Evolutionary conservation across 2,329 filamentous ascomycete genomes (phyloP).

Genomic region (Chaetomiaceae sp.): DNA sequence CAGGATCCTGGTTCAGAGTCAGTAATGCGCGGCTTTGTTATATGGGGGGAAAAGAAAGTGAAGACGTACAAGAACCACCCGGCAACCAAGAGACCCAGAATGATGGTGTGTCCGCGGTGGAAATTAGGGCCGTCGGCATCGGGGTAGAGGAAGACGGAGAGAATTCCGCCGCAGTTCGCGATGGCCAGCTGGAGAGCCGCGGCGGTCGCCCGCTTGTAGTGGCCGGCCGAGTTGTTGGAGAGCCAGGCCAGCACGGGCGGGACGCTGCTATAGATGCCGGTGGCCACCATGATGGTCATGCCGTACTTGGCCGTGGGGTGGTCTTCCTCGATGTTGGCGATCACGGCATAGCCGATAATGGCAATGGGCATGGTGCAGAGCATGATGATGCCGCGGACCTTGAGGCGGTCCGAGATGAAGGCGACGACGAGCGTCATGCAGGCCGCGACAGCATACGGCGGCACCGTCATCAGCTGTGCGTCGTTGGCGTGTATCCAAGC

Average conservation of each 20-base stretch:
- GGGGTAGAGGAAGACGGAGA: slow-evolving; percentile 57
- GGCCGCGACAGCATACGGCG: slow-evolving; percentile 52
- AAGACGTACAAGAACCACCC: slow-evolving; percentile 61
- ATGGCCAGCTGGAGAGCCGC: slow-evolving; percentile 59
- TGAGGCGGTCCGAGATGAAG: slow-evolving; percentile 53
- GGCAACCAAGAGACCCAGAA: slow-evolving; percentile 53
- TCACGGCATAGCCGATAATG: slow-evolving; percentile 60
- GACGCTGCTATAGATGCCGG: slow-evolving; percentile 57
- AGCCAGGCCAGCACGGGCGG: slow-evolving; percentile 60
- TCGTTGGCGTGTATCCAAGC: slow-evolving; percentile 43
- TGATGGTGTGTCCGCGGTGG: slow-evolving; percentile 54
- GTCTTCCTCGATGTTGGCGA: slow-evolving; percentile 50
- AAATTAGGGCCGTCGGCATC: slow-evolving; percentile 50
- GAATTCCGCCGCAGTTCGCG: slow-evolving; percentile 55
- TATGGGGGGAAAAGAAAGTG: neutral
- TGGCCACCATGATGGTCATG: slow-evolving; percentile 63
- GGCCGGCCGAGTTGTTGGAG: slow-evolving; percentile 60
- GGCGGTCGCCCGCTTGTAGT: slow-evolving; percentile 65
- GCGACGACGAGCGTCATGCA: slow-evolving; percentile 35
- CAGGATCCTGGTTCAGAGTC: slow-evolving; percentile 41
- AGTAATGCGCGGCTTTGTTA: neutral
- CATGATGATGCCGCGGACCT: slow-evolving; percentile 55
- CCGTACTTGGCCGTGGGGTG: slow-evolving; percentile 49
- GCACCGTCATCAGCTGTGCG: slow-evolving; percentile 60
- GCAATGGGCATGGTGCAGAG: slow-evolving; percentile 56